Evolutionary conservation across 306 rosid genomes (phyloP), one percentile per base, ranked within the genome.

Genomic region (Ammopiptanthus mongolicus): DNA sequence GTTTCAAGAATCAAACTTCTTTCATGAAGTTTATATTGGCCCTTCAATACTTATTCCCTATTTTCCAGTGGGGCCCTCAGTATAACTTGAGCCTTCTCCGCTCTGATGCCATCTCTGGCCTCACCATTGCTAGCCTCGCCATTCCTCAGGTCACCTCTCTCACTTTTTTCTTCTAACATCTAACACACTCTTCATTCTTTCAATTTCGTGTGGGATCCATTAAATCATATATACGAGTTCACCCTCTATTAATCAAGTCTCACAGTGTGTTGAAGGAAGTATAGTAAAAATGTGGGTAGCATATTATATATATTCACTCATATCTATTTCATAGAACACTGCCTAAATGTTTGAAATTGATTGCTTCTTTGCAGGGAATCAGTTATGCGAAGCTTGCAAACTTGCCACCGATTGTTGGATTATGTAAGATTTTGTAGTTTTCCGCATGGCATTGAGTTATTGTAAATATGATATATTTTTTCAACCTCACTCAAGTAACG

Each of bases 101-200:
- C 65, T 87, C 93, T 37, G 99, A 95, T 18, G 1, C 79, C 84
- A 83, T 95, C 33, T 87, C 98, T 71, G 99, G 98, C 57, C 92
- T 95, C 83, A 95, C 99, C 80, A 95, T 95, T 84, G 99, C 98
- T 14, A 92, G 96, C 78, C 93, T 95, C 19, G 96, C 98, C 68
- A 95, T 95, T 59, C 99, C 99, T 37, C 99, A 92, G 98, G 98
- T 91, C 4, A 4, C 8, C 6, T 11, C 15, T 2, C 8, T 3
- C 59, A 29, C 2, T 25, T n/a, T 46, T 46, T 66, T 29, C 25
- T 41, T 41, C 47, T 7, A 37, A 37, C 42, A 4, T 37, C 9
- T 41, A n/a, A n/a, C n/a, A n/a, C n/a, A n/a, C n/a, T n/a, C n/a
- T n/a, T n/a, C n/a, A n/a, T n/a, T n/a, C n/a, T n/a, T n/a, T n/a